These are phyloP conservation scores for Imleria badia DNA, from an alignment of 768 basidiomycete genomes.

Conservation along the genomic window DNA sequence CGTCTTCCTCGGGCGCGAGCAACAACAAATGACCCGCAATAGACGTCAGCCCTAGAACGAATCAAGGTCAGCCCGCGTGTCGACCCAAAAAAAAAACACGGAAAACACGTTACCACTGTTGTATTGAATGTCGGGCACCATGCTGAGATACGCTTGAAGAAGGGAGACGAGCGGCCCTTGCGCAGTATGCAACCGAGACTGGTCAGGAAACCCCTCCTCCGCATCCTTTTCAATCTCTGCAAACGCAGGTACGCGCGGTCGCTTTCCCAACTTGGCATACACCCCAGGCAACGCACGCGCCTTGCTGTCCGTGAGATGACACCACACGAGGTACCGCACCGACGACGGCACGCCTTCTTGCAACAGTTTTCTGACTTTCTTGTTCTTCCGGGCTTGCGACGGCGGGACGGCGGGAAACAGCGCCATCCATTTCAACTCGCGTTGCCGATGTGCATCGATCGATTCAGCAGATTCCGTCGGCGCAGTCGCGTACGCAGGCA, in stretches of 20 bases:
- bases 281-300: conserved; percentile 66
- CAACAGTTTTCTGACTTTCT: conserved; percentile 73
- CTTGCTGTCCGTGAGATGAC: conserved; percentile 74
- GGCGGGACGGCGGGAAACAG: conserved; percentile 56
- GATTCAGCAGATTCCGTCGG: conserved; percentile 24
- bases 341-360: conserved; percentile 81
- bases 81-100: not conserved
- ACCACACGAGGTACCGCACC: conserved; percentile 84
- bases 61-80: not conserved
- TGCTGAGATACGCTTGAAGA: conserved; percentile 72
- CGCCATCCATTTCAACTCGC: conserved; percentile 76
- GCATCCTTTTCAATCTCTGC: conserved; percentile 62
- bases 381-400: conserved; percentile 68
- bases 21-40: conserved; percentile 72
- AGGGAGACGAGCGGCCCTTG: conserved; percentile 57
- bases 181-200: conserved; percentile 56
- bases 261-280: conserved; percentile 59
- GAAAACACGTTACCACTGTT: conserved; percentile 45
- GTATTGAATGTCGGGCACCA: conserved; percentile 85
- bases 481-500: not conserved
- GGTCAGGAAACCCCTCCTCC: conserved; percentile 50
- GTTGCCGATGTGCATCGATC: conserved; percentile 65
- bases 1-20: conserved; percentile 83
- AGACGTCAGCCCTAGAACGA: conserved; percentile 55
- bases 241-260: conserved; percentile 50